Evolutionary conservation across 441 rosid species (phyloP), one percentile per base, ranked within the genome.

Genomic region (Arabidopsis lyrata): DNA sequence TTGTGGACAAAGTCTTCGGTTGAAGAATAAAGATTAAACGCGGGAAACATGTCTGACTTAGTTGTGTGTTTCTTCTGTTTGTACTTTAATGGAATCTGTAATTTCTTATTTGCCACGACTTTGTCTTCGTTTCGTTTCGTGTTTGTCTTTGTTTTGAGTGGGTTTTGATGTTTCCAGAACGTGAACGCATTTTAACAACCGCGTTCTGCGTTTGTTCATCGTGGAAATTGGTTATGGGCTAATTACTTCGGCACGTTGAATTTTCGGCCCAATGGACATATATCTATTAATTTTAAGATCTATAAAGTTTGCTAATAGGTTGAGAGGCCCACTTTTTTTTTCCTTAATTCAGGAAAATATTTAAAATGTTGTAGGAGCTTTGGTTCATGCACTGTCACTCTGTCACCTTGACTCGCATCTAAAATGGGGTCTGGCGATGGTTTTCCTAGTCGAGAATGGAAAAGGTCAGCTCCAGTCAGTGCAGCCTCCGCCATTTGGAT

Each of bases 321-420:
- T 44, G 2, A 42, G 0, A 44, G 55, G 66, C 58, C 58, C 49
- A 70, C 10, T 48, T 5, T 2, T 16, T 38, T 32, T 12, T 5
- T 11, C 11, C 13, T 11, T 35, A 9, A 36, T 36, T 36, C 12
- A 36, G 11, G 39, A 36, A 35, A 35, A 36, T 8, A 36, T 9
- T 36, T 52, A n/a, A 3, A 56, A 34, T 39, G 15, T 22, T 60
- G 68, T 77, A 87, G 94, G 94, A 73, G 80, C 83, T 18, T 39
- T 89, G 94, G 94, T 68, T 89, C 65, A 73, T 89, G 86, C 91
- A 87, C 20, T 18, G 20, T 18, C 20, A 18, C 1, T 18, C 36
- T 89, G 94, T 73, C 94, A 89, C 82, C 16, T 89, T n/a, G 94
- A 89, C 75, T 58, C 86, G 7, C 95, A 89, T 78, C 80, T 89